Evolutionary conservation across 1,284 basidiomycete genomes (phyloP).

Genomic region (Puccinia horiana): DNA sequence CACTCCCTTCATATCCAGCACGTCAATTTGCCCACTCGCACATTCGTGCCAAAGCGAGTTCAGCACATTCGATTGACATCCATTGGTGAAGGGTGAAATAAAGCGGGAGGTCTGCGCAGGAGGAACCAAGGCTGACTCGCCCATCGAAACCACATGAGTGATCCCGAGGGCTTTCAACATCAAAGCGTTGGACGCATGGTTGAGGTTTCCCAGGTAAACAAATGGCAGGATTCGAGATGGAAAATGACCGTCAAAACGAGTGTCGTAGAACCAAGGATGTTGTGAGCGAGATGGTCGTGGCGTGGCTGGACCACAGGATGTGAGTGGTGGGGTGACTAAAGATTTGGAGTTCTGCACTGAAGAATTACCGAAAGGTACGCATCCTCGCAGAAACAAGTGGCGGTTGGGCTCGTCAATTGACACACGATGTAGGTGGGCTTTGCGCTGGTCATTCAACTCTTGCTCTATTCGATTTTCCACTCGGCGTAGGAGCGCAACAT

Average conservation of each 20-base stretch:
- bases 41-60: constrained; percentile 84
- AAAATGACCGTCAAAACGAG: constrained; percentile 90
- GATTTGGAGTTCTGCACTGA: constrained; percentile 22
- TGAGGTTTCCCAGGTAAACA: constrained; percentile 91
- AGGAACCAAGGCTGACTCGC: constrained; percentile 78
- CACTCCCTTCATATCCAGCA: constrained; percentile 82
- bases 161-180: constrained; percentile 96
- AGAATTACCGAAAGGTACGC: constrained; percentile 40
- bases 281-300: constrained; percentile 68
- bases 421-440: constrained; percentile 16
- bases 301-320: constrained; percentile 62
- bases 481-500: constrained; percentile 73
- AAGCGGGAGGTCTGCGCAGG: constrained; percentile 60
- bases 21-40: constrained; percentile 79
- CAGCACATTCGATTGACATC: constrained; percentile 52
- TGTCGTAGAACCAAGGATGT: constrained; percentile 86
- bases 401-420: constrained; percentile 50
- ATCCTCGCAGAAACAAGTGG: constrained; percentile 52
- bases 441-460: constrained; percentile 50
- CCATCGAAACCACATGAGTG: constrained; percentile 94
- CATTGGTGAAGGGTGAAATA: constrained; percentile 24
- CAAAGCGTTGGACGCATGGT: constrained; percentile 88
- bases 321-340: constrained; percentile 36
- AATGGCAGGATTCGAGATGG: constrained; percentile 90
- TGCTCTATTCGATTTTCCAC: constrained; percentile 68